phyloP scores from a whole-genome alignment of 1,139 yeast genomes.

The Arxiozyma telluris region DNA sequence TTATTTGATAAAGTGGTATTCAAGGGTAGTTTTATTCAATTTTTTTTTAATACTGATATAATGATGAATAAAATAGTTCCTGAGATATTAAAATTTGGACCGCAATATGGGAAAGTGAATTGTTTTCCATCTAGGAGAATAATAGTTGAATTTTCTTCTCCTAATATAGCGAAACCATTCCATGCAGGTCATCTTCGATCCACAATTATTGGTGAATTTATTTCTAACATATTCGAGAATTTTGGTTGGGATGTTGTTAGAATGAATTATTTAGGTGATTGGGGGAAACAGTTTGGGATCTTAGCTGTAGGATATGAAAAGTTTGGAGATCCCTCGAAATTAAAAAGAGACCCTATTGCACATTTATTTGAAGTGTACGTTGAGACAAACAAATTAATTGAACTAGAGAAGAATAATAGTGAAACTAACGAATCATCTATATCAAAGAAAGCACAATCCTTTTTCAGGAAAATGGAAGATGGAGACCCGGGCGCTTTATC shows the following conservation, averaged over 20 bases:
- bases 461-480: slow-evolving; percentile 85
- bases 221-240: slow-evolving; percentile 80
- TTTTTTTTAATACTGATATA: slow-evolving; percentile 60
- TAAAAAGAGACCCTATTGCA: slow-evolving; percentile 74
- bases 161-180: slow-evolving; percentile 97
- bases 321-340: slow-evolving; percentile 69
- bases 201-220: slow-evolving; percentile 94
- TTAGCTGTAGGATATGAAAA: slow-evolving; percentile 84
- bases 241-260: slow-evolving; percentile 85
- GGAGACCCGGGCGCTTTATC: slow-evolving; percentile 75
- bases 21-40: slow-evolving; percentile 87
- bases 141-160: slow-evolving; percentile 90
- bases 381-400: slow-evolving; percentile 68
- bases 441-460: slow-evolving; percentile 76
- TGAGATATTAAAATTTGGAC: slow-evolving; percentile 52
- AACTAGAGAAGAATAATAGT: slow-evolving; percentile 39
- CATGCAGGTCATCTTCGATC: slow-evolving; percentile 99
- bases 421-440: slow-evolving; percentile 40
- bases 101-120: slow-evolving; percentile 63
- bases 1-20: slow-evolving; percentile 58
- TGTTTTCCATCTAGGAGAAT: slow-evolving; percentile 65
- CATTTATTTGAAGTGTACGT: slow-evolving; percentile 94
- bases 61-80: slow-evolving; percentile 61
- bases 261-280: slow-evolving; percentile 93
- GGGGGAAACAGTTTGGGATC: slow-evolving; percentile 98